Base-by-base conservation (phyloP, 2,329 filamentous ascomycete species). In the Xylariaceae sp. region DNA sequence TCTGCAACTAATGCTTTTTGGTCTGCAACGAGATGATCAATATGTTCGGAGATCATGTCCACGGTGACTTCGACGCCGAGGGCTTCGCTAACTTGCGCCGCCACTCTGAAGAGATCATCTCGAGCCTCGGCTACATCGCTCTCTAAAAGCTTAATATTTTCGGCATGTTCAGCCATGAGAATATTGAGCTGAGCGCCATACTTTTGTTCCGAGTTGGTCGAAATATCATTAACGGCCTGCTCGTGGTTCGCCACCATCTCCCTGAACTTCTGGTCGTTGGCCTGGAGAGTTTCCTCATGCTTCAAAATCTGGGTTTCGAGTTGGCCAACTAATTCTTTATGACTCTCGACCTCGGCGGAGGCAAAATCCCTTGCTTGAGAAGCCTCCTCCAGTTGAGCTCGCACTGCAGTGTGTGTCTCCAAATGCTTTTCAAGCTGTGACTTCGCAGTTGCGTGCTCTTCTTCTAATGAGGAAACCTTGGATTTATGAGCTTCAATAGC, bases 401-500 rank as follows among this genome's bases (percentile, higher is more conserved):
- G 79, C 40, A 86, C 79, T 21, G 76, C 75, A 23, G 77, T 66
- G 61, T 94, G 85, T 4, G 84, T 79, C 52, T 83, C 70, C 65
- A 95, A 89, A 12, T 95, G 74, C 53, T 86, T 79, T 52, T 78
- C 76, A 56, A 94, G 84, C 29, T 86, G 79, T 3, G 76, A 70
- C 68, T 87, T 91, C 68, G 95, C 90, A 61, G 89, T 83, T 41
- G 91, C 82, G 42, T 96, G 84, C 62, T 95, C 85, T 48, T 69
- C 75, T 51, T 86, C 85, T 34, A 96, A 68, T 36, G 73, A 73
- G 27, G 73, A 69, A 25, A 87, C 69, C 38, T 83, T 68, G 27
- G 77, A 73, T 47, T 83, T 70, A 49, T 88, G 81, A 10, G 73
- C 69, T 17, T 71, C 64, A 10, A 64, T 60, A 20, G 79, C 77